phyloP scores from a whole-genome alignment of 331 rosid species.

The Arachis monticola region DNA sequence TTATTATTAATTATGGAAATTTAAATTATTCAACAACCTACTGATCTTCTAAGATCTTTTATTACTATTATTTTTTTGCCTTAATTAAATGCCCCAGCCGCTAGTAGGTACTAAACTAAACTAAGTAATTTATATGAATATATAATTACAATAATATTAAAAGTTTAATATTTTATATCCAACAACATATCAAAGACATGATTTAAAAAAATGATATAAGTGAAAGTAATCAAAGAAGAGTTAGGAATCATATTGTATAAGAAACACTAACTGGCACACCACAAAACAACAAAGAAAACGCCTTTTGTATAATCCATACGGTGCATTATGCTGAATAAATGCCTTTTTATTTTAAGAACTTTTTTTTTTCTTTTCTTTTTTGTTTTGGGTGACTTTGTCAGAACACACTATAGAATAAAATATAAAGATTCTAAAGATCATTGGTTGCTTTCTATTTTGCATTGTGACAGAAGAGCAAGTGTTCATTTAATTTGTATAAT shows the following conservation, averaged over 20 bases:
- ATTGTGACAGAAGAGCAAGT: constrained; percentile 30
- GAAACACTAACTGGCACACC: constrained; percentile 37
- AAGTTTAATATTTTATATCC: constrained; percentile 11
- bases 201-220: constrained; percentile 16
- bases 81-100: neutral
- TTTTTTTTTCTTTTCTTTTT: constrained; percentile 7
- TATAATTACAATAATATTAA: constrained; percentile 32
- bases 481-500: neutral
- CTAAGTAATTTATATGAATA: constrained; percentile 21
- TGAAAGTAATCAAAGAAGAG: constrained; percentile 28
- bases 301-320: constrained; percentile 15
- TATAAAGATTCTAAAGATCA: constrained; percentile 34
- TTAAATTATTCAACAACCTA: too few species aligned
- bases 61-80: constrained; percentile 3
- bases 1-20: too few species aligned
- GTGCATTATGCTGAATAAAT: constrained; percentile 27
- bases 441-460: constrained; percentile 36
- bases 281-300: constrained; percentile 35
- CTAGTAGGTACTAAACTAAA: neutral
- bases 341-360: constrained; percentile 13
- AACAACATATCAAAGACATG: constrained; percentile 22
- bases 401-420: constrained; percentile 16
- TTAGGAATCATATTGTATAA: constrained; percentile 24
- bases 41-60: neutral
- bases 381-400: constrained; percentile 37